Percentiles rank a stretch among this genome's conserved stretches.
Evolutionary conservation across 129 eudicot genomes (phyloP).

Genomic region (Lactuca saligna): DNA sequence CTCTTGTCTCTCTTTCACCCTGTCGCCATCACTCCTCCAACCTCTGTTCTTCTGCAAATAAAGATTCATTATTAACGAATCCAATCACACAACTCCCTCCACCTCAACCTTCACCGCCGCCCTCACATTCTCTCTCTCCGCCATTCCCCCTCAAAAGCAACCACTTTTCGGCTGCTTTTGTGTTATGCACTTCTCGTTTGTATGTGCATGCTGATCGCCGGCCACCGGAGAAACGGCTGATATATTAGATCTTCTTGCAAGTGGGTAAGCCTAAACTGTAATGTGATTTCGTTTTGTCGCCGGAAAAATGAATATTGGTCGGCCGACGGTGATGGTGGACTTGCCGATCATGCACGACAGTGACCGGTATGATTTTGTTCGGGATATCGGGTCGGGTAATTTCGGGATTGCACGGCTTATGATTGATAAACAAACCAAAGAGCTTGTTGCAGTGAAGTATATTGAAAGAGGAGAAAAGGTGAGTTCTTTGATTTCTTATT

Average conservation of each 20-base stretch:
- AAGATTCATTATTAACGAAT: constrained; percentile 11
- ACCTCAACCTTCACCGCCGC: constrained; percentile 14
- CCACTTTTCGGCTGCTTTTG: not conserved
- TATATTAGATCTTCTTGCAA: not conserved
- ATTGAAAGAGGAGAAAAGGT: constrained; percentile 93
- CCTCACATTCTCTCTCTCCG: constrained; percentile 16
- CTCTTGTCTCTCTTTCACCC: constrained; percentile 11
- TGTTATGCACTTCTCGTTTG: not conserved
- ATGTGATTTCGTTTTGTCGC: constrained; percentile 6
- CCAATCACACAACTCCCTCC: constrained; percentile 21
- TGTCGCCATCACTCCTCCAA: constrained; percentile 39
- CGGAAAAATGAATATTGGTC: constrained; percentile 50
- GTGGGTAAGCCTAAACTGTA: not conserved
- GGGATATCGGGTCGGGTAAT: constrained; percentile 87
- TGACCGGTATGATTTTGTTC: constrained; percentile 70
- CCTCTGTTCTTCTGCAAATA: constrained; percentile 15
- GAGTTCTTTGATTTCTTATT: constrained; percentile 12
- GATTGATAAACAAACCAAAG: constrained; percentile 75
- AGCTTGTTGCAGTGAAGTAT: constrained; percentile 87
- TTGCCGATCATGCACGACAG: constrained; percentile 86
- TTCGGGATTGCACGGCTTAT: constrained; percentile 86
- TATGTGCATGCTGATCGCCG: constrained; percentile 13
- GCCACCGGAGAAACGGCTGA: not conserved
- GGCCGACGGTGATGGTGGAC: constrained; percentile 42
- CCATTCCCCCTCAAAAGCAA: not conserved